These are phyloP conservation scores for Claviceps sp. DNA, from an alignment of 2,329 filamentous ascomycete species.

Conservation along the genomic window DNA sequence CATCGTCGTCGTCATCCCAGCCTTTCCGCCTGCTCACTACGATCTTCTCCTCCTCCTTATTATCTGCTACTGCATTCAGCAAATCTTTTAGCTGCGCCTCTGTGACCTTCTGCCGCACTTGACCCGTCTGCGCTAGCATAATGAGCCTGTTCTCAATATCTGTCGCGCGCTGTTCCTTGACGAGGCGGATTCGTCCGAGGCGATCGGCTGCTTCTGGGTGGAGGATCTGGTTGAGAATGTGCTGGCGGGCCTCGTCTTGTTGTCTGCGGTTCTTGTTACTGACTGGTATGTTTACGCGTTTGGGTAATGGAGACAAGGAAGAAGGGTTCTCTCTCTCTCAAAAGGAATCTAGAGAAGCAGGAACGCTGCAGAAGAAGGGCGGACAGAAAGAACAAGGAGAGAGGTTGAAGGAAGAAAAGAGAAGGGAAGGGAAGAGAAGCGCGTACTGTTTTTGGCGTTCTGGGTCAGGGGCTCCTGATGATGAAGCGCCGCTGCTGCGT, in stretches of 20 bases:
- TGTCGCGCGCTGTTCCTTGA: slow-evolving; percentile 80
- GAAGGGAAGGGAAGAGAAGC: background rate
- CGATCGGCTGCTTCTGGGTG: slow-evolving; percentile 88
- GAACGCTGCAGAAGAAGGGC: background rate
- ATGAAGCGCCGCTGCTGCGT: slow-evolving; percentile 24
- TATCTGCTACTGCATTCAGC: slow-evolving; percentile 71
- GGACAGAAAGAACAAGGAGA: background rate
- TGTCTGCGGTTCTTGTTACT: slow-evolving; percentile 18
- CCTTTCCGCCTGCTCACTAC: slow-evolving; percentile 73
- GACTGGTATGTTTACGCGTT: no score
- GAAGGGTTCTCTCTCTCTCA: no score
- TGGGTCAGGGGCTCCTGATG: slow-evolving; percentile 30
- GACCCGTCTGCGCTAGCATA: slow-evolving; percentile 76
- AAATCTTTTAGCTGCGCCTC: slow-evolving; percentile 91
- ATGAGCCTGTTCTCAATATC: slow-evolving; percentile 91
- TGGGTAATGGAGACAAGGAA: no score
- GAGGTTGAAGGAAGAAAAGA: no score
- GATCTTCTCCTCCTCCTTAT: slow-evolving; percentile 68
- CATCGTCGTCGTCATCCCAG: slow-evolving; percentile 75
- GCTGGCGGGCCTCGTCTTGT: slow-evolving; percentile 56
- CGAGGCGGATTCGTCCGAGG: slow-evolving; percentile 83
- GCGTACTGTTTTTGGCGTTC: slow-evolving; percentile 45
- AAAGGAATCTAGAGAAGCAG: background rate
- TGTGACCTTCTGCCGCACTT: slow-evolving; percentile 75
- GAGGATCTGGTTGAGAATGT: slow-evolving; percentile 83